A percentile compares a stretch with the other conserved stretches of the same genome.
These are phyloP conservation scores for Phytophthora multivora DNA, from an alignment of 352 stramenopile species.

Conservation along the genomic window DNA sequence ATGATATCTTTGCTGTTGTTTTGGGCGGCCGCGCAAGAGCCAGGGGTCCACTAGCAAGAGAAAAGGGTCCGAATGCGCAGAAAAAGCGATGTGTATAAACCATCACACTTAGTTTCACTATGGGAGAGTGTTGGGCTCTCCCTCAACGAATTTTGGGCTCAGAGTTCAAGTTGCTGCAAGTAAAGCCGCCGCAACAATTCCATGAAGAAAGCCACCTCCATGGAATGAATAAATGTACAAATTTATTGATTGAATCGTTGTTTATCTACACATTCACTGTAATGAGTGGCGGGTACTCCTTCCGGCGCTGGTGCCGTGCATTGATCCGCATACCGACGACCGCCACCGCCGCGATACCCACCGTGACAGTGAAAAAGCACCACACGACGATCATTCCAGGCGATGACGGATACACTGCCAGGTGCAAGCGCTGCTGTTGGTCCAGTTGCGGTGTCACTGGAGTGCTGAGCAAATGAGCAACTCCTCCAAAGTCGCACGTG, in stretches of 20 bases:
- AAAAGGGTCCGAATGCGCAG: not conserved
- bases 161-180: too few relatives aligned
- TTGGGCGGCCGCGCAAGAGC: not conserved
- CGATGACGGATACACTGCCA: not conserved
- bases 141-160: not conserved
- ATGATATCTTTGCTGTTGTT: slow-evolving; percentile 10
- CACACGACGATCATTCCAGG: slow-evolving; percentile 4
- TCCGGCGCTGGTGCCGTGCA: slow-evolving; percentile 10
- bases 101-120: not conserved
- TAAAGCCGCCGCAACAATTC: too few relatives aligned
- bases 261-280: slow-evolving; percentile 1
- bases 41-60: not conserved
- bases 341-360: not conserved
- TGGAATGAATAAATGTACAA: slow-evolving; percentile 10
- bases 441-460: slow-evolving; percentile 1
- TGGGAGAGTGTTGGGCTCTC: not conserved
- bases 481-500: slow-evolving; percentile 74
- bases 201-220: too few relatives aligned
- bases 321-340: slow-evolving; percentile 4
- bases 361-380: slow-evolving; percentile 8
- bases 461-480: slow-evolving; percentile 45
- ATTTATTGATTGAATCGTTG: not conserved
- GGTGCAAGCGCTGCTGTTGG: not conserved
- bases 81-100: not conserved
- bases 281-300: slow-evolving; percentile 14